Evolutionary conservation across 208 protist species (phyloP).

Genomic region (Acanthamoeba quina): DNA sequence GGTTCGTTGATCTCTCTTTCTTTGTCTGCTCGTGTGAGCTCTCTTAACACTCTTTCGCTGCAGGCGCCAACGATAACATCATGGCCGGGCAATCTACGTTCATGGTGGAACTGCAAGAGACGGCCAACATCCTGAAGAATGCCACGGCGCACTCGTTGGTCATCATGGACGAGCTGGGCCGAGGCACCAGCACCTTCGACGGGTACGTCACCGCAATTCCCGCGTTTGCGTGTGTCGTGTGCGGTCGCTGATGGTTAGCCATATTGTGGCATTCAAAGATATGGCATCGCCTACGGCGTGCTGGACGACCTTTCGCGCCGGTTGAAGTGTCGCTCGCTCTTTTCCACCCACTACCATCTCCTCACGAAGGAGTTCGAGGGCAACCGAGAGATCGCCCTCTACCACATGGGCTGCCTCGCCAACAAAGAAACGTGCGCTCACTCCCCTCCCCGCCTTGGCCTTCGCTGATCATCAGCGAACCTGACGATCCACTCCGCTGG

Average conservation of each 20-base stretch:
- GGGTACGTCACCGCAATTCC: conserved; percentile 85
- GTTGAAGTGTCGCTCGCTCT: conserved; percentile 90
- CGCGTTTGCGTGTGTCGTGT: neutral
- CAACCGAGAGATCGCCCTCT: conserved; percentile 42
- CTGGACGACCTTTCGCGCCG: conserved; percentile 88
- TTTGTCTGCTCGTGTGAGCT: neutral
- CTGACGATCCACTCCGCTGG: too few species aligned
- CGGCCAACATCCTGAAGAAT: conserved; percentile 86
- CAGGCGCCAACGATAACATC: conserved; percentile 96
- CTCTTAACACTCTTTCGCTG: neutral
- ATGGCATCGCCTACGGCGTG: conserved; percentile 97
- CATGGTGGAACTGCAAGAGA: conserved; percentile 97
- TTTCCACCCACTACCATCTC: conserved; percentile 98
- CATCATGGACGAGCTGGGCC: conserved; percentile 98
- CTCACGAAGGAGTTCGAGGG: conserved; percentile 89
- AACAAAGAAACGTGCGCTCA: conserved; percentile 75
- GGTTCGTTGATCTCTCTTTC: conserved; percentile 74
- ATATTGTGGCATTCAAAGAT: neutral
- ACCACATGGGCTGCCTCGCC: conserved; percentile 85
- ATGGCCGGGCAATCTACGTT: conserved; percentile 98
- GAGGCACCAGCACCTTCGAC: conserved; percentile 98
- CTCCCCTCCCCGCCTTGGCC: neutral
- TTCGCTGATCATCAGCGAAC: neutral
- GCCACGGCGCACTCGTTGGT: conserved; percentile 96
- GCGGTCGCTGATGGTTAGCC: neutral